Conservation (phyloP, 2,329 filamentous ascomycete genomes). For the Cladorrhinum sp. region DNA sequence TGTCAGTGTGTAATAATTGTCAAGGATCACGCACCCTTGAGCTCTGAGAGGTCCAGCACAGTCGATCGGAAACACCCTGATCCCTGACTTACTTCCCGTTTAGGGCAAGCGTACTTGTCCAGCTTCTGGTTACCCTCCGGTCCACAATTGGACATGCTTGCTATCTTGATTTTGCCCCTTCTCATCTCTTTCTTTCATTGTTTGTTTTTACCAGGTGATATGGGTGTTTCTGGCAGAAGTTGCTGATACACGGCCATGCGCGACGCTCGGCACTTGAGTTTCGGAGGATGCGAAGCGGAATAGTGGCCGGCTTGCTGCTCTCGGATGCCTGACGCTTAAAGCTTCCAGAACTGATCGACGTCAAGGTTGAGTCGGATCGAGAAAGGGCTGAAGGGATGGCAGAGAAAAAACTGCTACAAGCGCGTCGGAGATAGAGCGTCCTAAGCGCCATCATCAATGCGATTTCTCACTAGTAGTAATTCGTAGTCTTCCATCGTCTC, state of each 20-base stretch:
- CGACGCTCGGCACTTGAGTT: neutral
- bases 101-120: slow-evolving; percentile 16
- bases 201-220: slow-evolving; percentile 12
- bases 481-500: slow-evolving; percentile 2
- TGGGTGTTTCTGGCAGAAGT: slow-evolving; percentile 19
- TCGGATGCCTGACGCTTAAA: slow-evolving; percentile 6
- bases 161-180: slow-evolving; percentile 6
- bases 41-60: slow-evolving; percentile 18
- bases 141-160: slow-evolving; percentile 19
- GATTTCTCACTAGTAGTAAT: neutral
- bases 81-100: slow-evolving; percentile 16
- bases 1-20: slow-evolving; percentile 21
- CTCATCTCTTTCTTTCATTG: slow-evolving; percentile 9
- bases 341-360: slow-evolving; percentile 25
- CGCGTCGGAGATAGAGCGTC: slow-evolving; percentile 4
- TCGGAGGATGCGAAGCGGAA: neutral
- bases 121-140: slow-evolving; percentile 15
- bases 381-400: slow-evolving; percentile 3
- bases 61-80: slow-evolving; percentile 13
- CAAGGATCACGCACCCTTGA: slow-evolving; percentile 14
- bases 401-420: neutral
- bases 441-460: slow-evolving; percentile 15
- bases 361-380: neutral
- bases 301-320: neutral
- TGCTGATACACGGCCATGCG: neutral